phyloP scores from a whole-genome alignment of 441 rosid species.

The Eutrema salsugineum region DNA sequence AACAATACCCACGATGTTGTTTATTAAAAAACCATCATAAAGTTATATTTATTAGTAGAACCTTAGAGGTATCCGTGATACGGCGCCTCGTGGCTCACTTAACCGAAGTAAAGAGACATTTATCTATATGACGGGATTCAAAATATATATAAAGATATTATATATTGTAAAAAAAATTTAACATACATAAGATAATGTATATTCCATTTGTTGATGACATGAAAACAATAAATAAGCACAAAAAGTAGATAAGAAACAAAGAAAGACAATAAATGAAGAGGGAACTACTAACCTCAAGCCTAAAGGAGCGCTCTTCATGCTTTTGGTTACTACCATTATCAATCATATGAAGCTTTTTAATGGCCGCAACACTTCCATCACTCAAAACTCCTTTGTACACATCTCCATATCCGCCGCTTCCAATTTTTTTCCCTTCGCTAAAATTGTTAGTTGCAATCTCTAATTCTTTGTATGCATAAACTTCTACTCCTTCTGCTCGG shows the following conservation, averaged over 20 bases:
- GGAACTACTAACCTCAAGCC: slow-evolving; percentile 61
- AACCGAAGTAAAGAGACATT: background rate
- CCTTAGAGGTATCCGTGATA: background rate
- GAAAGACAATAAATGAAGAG: slow-evolving; percentile 38
- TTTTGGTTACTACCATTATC: slow-evolving; percentile 44
- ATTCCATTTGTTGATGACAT: background rate
- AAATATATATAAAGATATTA: background rate
- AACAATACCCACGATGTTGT: background rate
- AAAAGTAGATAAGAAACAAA: slow-evolving; percentile 7
- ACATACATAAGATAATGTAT: background rate
- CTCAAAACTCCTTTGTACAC: slow-evolving; percentile 67
- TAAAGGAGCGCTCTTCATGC: slow-evolving; percentile 77
- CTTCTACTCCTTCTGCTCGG: slow-evolving; percentile 54
- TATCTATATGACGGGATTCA: background rate
- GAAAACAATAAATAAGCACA: slow-evolving; percentile 9
- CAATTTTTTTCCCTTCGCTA: slow-evolving; percentile 54
- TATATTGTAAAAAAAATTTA: no score
- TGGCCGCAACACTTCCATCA: slow-evolving; percentile 79
- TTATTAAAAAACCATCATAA: background rate
- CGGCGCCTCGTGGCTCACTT: slow-evolving; percentile 1
- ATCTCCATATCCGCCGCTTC: slow-evolving; percentile 59
- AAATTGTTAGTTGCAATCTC: slow-evolving; percentile 65
- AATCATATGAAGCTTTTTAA: slow-evolving; percentile 54
- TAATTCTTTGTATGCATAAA: slow-evolving; percentile 81
- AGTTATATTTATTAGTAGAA: background rate